Evolutionary conservation across 2,329 filamentous ascomycete species (phyloP).

Genomic region (Pestalotiopsis fici): DNA sequence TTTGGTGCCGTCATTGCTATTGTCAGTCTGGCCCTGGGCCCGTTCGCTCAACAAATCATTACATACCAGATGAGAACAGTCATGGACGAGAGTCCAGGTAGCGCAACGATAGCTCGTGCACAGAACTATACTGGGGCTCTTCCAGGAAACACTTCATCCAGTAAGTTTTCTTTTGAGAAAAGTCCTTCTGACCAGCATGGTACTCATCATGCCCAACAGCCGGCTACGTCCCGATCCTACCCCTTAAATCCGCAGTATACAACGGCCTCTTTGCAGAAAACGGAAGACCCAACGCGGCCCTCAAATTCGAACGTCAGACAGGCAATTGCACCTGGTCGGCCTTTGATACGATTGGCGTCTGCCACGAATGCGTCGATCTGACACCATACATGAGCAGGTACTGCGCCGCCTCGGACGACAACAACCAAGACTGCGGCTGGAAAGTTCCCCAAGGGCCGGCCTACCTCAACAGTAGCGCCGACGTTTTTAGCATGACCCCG

Average conservation of each 20-base stretch:
- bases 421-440: constrained; percentile 27
- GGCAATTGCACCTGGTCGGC: constrained; percentile 30
- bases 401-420: constrained; percentile 15
- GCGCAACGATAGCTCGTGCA: constrained; percentile 27
- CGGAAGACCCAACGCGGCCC: constrained; percentile 23
- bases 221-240: constrained; percentile 31
- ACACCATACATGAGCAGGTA: constrained; percentile 26
- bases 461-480: constrained; percentile 18
- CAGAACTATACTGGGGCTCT: constrained; percentile 28
- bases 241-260: constrained; percentile 34
- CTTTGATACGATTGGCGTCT: constrained; percentile 29
- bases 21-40: constrained; percentile 26
- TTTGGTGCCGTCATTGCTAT: constrained; percentile 29
- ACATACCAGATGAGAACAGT: constrained; percentile 25
- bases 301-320: constrained; percentile 27
- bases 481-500: constrained; percentile 34
- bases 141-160: constrained; percentile 21
- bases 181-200: background rate
- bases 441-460: constrained; percentile 24
- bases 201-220: constrained; percentile 13
- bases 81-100: constrained; percentile 15
- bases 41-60: constrained; percentile 32
- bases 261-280: constrained; percentile 35
- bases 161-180: constrained; percentile 11
- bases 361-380: constrained; percentile 26